phyloP scores from a whole-genome alignment of 768 basidiomycete genomes.

The Hirschioporus abietinus region DNA sequence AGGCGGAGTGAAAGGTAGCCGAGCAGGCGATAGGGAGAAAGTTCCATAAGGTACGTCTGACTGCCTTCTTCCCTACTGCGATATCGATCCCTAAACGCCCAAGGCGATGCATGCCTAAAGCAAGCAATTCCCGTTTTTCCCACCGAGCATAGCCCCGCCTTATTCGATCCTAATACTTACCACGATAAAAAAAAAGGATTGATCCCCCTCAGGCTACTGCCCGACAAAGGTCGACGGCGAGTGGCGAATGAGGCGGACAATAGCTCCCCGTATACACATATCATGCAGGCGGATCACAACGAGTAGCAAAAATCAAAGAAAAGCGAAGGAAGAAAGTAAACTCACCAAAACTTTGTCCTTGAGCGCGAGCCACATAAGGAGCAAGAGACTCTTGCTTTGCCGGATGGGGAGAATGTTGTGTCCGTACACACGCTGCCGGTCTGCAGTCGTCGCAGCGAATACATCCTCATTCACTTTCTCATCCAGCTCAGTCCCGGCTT shows the following conservation, averaged over 20 bases:
- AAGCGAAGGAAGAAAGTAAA: conserved; percentile 14
- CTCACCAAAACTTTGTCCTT: conserved; percentile 87
- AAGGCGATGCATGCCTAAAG: neutral
- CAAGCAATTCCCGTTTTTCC: neutral
- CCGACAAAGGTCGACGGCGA: neutral
- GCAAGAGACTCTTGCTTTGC: conserved; percentile 61
- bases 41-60: neutral
- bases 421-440: conserved; percentile 67
- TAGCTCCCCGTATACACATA: neutral
- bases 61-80: neutral
- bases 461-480: conserved; percentile 12
- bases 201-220: neutral
- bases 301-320: neutral
- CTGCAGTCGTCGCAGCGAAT: conserved; percentile 37
- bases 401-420: conserved; percentile 68
- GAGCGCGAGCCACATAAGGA: conserved; percentile 79
- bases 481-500: conserved; percentile 10
- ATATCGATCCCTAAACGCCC: neutral
- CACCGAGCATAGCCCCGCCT: neutral
- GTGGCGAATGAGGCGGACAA: conserved; percentile 15
- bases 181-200: conserved; percentile 25
- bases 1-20: neutral
- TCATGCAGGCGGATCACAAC: neutral
- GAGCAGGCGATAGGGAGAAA: neutral
- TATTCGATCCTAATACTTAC: conserved; percentile 40